phyloP scores from a whole-genome alignment of 257 asterid species.

The Solanum stenotomum region DNA sequence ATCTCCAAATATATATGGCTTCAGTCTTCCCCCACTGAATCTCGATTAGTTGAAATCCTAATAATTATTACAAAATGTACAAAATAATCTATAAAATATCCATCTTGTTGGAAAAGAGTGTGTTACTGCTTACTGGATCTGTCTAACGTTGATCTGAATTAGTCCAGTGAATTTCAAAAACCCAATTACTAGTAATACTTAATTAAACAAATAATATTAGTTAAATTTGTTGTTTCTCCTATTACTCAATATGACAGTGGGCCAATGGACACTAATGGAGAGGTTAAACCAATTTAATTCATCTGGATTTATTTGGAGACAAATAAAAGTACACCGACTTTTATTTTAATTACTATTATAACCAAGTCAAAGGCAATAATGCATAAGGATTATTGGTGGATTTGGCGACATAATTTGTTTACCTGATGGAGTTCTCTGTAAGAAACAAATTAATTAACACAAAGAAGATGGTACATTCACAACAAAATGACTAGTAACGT shows the following conservation, averaged over 20 bases:
- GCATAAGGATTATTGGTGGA: not conserved
- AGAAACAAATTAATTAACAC: not conserved
- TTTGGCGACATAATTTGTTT: not conserved
- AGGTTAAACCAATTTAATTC: not conserved
- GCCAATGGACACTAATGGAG: not conserved
- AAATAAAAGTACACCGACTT: not conserved
- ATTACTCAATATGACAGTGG: not conserved
- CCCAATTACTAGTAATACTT: not conserved
- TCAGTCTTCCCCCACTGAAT: too few relatives aligned
- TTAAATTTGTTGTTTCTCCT: not conserved
- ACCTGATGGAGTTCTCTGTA: not conserved
- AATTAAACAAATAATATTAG: not conserved
- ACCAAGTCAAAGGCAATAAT: not conserved
- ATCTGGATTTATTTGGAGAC: not conserved
- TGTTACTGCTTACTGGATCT: too few relatives aligned
- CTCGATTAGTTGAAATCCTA: too few relatives aligned
- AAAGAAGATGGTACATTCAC: not conserved
- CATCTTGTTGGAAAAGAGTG: not conserved
- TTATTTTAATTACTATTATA: not conserved
- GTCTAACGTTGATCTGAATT: not conserved
- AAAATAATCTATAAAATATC: too few relatives aligned
- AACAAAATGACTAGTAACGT: not conserved
- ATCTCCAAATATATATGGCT: not conserved
- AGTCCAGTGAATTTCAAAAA: not conserved
- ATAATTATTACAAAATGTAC: not conserved